Percentiles rank a stretch among this genome's conserved stretches.
phyloP scores from a whole-genome alignment of 768 basidiomycete genomes.

The Tylopilus sp. region DNA sequence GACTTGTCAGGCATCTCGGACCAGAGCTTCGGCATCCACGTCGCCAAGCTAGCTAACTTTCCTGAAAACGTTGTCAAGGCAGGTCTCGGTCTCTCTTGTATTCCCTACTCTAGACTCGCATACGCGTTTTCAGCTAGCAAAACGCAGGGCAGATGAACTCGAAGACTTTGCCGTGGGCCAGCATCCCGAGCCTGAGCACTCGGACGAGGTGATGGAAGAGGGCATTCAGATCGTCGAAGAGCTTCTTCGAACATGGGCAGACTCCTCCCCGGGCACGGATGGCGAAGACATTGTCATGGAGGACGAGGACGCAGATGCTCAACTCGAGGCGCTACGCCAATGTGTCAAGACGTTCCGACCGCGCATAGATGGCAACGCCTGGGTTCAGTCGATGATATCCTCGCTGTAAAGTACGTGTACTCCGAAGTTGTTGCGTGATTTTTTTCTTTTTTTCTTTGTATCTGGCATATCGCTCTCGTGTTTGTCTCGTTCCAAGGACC shows the following conservation, averaged over 20 bases:
- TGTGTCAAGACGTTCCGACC: conserved; percentile 65
- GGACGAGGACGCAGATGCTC: conserved; percentile 38
- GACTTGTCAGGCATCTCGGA: conserved; percentile 72
- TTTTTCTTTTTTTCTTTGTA: neutral
- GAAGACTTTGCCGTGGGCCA: conserved; percentile 69
- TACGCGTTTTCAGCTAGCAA: conserved; percentile 60
- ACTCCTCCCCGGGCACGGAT: conserved; percentile 32
- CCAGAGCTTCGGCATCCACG: conserved; percentile 98
- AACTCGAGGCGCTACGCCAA: conserved; percentile 48
- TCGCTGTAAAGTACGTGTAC: conserved; percentile 29
- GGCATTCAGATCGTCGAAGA: conserved; percentile 81
- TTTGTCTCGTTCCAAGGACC: neutral
- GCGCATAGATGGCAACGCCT: conserved; percentile 72
- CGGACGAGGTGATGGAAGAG: conserved; percentile 63
- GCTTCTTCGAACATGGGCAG: conserved; percentile 67
- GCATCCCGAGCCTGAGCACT: conserved; percentile 41
- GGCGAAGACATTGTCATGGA: conserved; percentile 49
- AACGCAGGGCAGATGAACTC: conserved; percentile 86
- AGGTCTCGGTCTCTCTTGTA: conserved; percentile 6
- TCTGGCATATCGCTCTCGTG: neutral
- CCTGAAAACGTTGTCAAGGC: conserved; percentile 92
- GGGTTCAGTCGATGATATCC: conserved; percentile 63
- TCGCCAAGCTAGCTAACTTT: conserved; percentile 96
- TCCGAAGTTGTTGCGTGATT: neutral
- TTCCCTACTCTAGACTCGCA: neutral